Evolutionary conservation across 345 rosid genomes (phyloP).

Genomic region (Cardamine resedifolia): DNA sequence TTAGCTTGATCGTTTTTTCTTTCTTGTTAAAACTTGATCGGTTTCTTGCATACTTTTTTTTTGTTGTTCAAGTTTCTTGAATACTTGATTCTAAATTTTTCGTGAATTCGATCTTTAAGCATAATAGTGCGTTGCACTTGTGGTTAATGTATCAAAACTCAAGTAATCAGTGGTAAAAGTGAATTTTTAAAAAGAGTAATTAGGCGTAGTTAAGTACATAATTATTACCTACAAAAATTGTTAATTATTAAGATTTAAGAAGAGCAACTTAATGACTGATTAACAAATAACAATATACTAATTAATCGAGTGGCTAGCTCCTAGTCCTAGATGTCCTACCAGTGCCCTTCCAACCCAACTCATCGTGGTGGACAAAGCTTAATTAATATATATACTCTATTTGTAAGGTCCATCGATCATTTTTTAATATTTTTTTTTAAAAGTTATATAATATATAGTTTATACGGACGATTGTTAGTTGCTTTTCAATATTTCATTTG

Average conservation of each 20-base stretch:
- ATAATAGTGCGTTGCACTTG: background rate
- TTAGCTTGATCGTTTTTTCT: too few species aligned
- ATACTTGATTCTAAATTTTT: too few species aligned
- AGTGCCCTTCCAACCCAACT: slow-evolving; percentile 32
- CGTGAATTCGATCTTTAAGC: too few species aligned
- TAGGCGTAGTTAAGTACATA: slow-evolving; percentile 16
- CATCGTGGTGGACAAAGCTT: slow-evolving; percentile 20
- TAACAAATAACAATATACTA: background rate
- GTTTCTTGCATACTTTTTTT: too few species aligned
- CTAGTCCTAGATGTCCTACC: slow-evolving; percentile 25
- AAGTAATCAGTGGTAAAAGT: slow-evolving; percentile 9
- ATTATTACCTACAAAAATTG: background rate
- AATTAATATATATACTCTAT: background rate
- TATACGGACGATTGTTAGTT: background rate
- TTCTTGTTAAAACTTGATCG: too few species aligned
- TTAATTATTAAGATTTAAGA: background rate
- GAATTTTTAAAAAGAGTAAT: slow-evolving; percentile 28
- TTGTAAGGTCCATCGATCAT: slow-evolving; percentile 13
- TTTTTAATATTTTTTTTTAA: too few species aligned
- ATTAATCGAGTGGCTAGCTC: background rate
- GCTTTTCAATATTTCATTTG: background rate
- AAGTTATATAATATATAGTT: background rate
- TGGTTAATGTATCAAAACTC: too few species aligned
- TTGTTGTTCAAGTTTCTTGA: too few species aligned
- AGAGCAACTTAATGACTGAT: background rate